Percentiles rank a stretch among this genome's conserved stretches.
phyloP scores from a whole-genome alignment of 495 filamentous ascomycete species.

The Rusavskia elegans region DNA sequence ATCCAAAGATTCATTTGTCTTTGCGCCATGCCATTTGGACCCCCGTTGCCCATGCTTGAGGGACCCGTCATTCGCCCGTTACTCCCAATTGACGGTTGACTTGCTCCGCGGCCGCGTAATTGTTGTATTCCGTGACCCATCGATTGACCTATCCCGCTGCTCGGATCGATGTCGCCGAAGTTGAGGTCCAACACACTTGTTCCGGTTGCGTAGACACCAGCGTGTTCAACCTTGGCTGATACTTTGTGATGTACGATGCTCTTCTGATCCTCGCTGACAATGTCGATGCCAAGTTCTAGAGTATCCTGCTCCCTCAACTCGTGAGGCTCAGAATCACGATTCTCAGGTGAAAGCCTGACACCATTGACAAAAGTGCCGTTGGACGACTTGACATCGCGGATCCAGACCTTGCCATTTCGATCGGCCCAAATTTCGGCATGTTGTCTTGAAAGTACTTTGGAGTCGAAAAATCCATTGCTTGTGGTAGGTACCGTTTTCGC shows the following conservation, averaged over 20 bases:
- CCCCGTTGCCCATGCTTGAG: slow-evolving; percentile 39
- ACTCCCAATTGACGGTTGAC: slow-evolving; percentile 48
- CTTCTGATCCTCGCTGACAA: slow-evolving; percentile 95
- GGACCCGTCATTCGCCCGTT: slow-evolving; percentile 28
- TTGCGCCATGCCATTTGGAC: slow-evolving; percentile 45
- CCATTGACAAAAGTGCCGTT: slow-evolving; percentile 98
- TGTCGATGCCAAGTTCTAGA: slow-evolving; percentile 90
- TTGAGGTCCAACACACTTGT: slow-evolving; percentile 73
- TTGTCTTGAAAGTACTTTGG: slow-evolving; percentile 88
- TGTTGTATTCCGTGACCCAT: slow-evolving; percentile 38
- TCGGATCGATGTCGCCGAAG: slow-evolving; percentile 71
- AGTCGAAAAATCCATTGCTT: slow-evolving; percentile 90
- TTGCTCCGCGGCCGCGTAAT: slow-evolving; percentile 55
- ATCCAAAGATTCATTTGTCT: slow-evolving; percentile 67
- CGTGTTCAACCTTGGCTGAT: slow-evolving; percentile 87
- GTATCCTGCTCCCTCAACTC: slow-evolving; percentile 78
- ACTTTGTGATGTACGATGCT: slow-evolving; percentile 97
- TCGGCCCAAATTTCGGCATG: slow-evolving; percentile 97
- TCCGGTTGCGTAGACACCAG: slow-evolving; percentile 51
- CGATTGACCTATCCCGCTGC: slow-evolving; percentile 46
- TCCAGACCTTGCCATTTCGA: slow-evolving; percentile 76
- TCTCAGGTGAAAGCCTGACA: slow-evolving; percentile 76
- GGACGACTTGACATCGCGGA: slow-evolving; percentile 92
- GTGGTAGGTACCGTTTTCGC: slow-evolving; percentile 83
- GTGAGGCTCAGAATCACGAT: slow-evolving; percentile 86